Base-by-base conservation (phyloP, 2,329 filamentous ascomycete species). In the Hawksworthiomyces lignivorus region DNA sequence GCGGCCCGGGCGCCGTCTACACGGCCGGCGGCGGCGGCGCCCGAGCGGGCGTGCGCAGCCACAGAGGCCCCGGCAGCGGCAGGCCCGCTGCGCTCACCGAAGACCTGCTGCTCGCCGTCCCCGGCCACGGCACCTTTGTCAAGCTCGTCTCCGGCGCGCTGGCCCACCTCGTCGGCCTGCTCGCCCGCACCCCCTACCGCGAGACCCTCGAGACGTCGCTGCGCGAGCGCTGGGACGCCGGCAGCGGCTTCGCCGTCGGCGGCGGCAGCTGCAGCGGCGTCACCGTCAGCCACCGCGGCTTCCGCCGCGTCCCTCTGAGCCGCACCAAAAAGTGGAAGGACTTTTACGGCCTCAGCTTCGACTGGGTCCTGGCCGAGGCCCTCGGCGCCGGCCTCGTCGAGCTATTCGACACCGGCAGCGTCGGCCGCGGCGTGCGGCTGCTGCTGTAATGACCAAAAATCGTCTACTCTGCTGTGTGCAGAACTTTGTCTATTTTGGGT, bases 391-490 rank as follows among this genome's bases (percentile, higher is more conserved):
- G 84, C 2, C 55, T 82, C 14, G 72, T 87, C 4, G 84, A 89
- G 60, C 62, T 85, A 12, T 89, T 89, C 57, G 76, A 86, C 54
- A 88, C 84, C 11, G 70, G 80, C 12, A 83, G 77, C 52, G 81
- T 87, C n/a, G 84, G 84, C 2, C 68, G 73, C 46, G 84, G 77
- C 10, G 72, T 86, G 44, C 68, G 77, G 50, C 38, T 62, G 22
- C n/a, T 47, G 20, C 20, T 36, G 29, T 46, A 18, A 33, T n/a
- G n/a, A n/a, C n/a, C n/a, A n/a, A n/a, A n/a, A n/a, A n/a, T n/a
- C n/a, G n/a, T n/a, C n/a, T n/a, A n/a, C n/a, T n/a, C n/a, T n/a
- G n/a, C n/a, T n/a, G n/a, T n/a, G n/a, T n/a, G n/a, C n/a, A n/a
- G n/a, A n/a, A n/a, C n/a, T n/a, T n/a, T n/a, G n/a, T n/a, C n/a